phyloP scores from a whole-genome alignment of 2,329 filamentous ascomycete genomes.

The Pseudogymnoascus sp. region DNA sequence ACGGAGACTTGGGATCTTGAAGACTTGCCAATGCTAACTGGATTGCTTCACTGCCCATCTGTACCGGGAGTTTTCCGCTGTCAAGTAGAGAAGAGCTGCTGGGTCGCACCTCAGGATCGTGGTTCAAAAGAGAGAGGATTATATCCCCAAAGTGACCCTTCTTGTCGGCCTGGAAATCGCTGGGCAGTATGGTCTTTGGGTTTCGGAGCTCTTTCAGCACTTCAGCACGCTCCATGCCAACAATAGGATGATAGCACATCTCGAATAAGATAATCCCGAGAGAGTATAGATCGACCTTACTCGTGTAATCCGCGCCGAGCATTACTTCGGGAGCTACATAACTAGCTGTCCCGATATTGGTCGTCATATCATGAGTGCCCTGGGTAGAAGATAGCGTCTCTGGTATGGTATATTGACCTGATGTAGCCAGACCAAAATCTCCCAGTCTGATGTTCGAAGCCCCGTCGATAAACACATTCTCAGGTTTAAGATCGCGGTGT shows the following conservation, averaged over 20 bases:
- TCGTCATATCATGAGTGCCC: slow-evolving; percentile 50
- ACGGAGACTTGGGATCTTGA: slow-evolving; percentile 74
- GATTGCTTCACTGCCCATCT: slow-evolving; percentile 89
- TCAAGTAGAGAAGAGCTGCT: slow-evolving; percentile 75
- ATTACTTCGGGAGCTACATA: slow-evolving; percentile 90
- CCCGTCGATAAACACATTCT: slow-evolving; percentile 94
- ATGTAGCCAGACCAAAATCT: slow-evolving; percentile 91
- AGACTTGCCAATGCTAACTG: slow-evolving; percentile 74
- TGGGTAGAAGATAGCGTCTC: slow-evolving; percentile 40
- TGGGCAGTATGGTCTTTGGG: slow-evolving; percentile 60
- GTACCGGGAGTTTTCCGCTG: slow-evolving; percentile 79
- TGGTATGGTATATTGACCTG: slow-evolving; percentile 61
- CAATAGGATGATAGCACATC: slow-evolving; percentile 70
- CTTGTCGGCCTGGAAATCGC: slow-evolving; percentile 65
- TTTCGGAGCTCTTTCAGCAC: slow-evolving; percentile 63
- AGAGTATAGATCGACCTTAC: slow-evolving; percentile 96
- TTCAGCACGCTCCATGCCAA: slow-evolving; percentile 56
- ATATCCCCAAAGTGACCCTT: slow-evolving; percentile 66
- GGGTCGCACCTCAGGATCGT: slow-evolving; percentile 75
- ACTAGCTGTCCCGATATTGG: slow-evolving; percentile 69
- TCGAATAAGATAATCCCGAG: slow-evolving; percentile 97
- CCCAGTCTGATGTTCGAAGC: slow-evolving; percentile 82
- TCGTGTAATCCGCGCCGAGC: slow-evolving; percentile 71
- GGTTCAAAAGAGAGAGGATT: slow-evolving; percentile 70
- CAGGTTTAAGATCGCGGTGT: slow-evolving; percentile 91